Percentiles rank a stretch among this genome's conserved stretches.
These are phyloP conservation scores for Cystobasidiaceae sp. DNA, from an alignment of 1,284 basidiomycete genomes.

Conservation along the genomic window DNA sequence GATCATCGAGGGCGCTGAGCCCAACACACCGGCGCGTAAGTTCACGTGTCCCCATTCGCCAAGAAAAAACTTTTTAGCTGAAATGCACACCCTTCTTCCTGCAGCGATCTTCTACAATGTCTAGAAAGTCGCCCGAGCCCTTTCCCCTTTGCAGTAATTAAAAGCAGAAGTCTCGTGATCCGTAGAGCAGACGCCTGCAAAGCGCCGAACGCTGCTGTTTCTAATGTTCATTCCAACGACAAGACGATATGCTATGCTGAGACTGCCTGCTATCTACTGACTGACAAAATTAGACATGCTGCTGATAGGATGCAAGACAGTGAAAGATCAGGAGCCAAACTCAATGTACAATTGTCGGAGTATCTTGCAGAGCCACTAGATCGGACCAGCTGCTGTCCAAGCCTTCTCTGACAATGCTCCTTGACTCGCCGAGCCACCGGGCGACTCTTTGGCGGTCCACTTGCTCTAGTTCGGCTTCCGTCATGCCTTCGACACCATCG, in stretches of 20 bases:
- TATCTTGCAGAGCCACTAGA: neutral
- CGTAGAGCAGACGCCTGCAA: neutral
- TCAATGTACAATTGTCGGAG: neutral
- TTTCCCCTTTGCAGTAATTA: neutral
- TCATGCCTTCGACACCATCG: slow-evolving; percentile 42
- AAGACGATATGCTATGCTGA: neutral
- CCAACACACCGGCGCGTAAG: slow-evolving; percentile 63
- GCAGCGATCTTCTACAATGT: slow-evolving; percentile 27
- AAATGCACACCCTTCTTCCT: neutral
- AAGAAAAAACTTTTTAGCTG: neutral
- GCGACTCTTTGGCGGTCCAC: slow-evolving; percentile 55
- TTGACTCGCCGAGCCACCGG: slow-evolving; percentile 56
- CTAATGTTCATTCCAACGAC: no score
- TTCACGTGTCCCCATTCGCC: neutral
- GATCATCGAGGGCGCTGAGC: slow-evolving; percentile 80
- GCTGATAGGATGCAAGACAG: no score
- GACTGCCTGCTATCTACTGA: neutral
- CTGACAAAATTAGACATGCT: no score
- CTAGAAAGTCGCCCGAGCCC: no score
- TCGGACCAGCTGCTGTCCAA: slow-evolving; percentile 45
- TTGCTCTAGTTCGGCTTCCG: slow-evolving; percentile 34
- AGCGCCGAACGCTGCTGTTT: no score
- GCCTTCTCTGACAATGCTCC: slow-evolving; percentile 56
- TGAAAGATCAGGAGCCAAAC: neutral
- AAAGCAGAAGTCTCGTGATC: neutral